Evolutionary conservation across 345 rosid species (phyloP), one percentile per base, ranked within the genome.

Genomic region (Microthlaspi erraticum): DNA sequence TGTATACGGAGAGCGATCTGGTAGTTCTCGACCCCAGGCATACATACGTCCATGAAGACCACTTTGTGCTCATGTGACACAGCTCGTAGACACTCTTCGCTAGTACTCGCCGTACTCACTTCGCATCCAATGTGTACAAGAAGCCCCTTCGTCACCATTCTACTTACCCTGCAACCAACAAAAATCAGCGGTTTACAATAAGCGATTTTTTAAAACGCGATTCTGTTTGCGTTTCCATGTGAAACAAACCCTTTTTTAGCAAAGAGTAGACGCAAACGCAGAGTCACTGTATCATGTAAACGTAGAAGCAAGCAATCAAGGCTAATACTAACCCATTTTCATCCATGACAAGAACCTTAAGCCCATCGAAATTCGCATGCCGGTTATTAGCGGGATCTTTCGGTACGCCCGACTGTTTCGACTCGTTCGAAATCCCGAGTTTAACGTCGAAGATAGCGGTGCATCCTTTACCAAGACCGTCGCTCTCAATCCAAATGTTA

Each of bases 381-480:
- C 73, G 83, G 18, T 82, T 87, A 82, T 51, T 79, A 34, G 79
- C 74, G 60, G 87, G 68, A 60, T 12, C 64, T 75, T 80, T 81
- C 6, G 80, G 77, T 48, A 82, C 46, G 31, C 78, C 79, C 0
- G 80, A 63, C 34, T 68, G 80, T 70, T 87, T 87, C 13, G 89
- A 77, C 62, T 86, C 92, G 37, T 78, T 90, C 60, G 81, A 79
- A 32, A 86, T 81, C 60, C 92, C 88, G 20, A 95, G 94, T 77
- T 92, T 90, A 66, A 88, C 92, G 52, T 85, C 77, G 72, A 95
- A 88, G 70, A 85, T 88, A 33, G 88, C 94, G 1, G 86, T 88
- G 73, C 91, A 95, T 64, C 99, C 99, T 77, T 92, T 90, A 64
- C 98, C 98, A 54, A 87, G 79, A 71, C 99, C 99, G 50, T 92